Evolutionary conservation across 2,329 filamentous ascomycete species (phyloP), one percentile per base, ranked within the genome.

Genomic region (Tolypocladium ovalisporum): DNA sequence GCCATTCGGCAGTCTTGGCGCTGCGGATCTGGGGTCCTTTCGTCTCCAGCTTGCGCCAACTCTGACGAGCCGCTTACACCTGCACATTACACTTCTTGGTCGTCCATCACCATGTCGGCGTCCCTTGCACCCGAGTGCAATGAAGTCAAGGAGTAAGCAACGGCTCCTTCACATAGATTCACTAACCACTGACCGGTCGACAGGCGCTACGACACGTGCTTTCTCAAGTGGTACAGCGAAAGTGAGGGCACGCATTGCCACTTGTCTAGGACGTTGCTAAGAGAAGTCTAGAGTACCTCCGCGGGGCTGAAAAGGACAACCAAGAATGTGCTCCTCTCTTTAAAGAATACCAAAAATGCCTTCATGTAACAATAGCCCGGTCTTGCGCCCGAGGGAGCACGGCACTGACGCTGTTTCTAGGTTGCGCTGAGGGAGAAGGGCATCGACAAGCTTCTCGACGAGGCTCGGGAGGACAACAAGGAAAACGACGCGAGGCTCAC

Each of bases 201-300:
- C 60, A 97, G 92, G 71, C 89, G 87, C 66, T 99, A 99, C 70
- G 94, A 99, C 72, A 92, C 88, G 55, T 99, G 94, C 76, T 99
- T 99, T 71, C 77, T 99, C 62, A 97, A 96, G 75, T 99, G 94
- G 94, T 99, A 99, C 73, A 97, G 92, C 70, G 94, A 99, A 75
- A 97, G 94, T 97, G 79, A 59, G 87, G 73, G 55, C 49, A 55
- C 58, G 57, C 55, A 39, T 51, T 8, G 54, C 59, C 44, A 55
- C 55, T 64, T 9, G 27, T 36, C 37, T 12, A 9, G 4, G 8
- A 13, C 12, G 29, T 52, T 17, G 27, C 54, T 55, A n/a, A 55
- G 24, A 47, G 3, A 4, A 34, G 10, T 39, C 56, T 62, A 94
- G 94, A 97, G 73, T 99, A 96, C 68, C 83, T 99, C 24, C 83